Evolutionary conservation across 2,329 filamentous ascomycete species (phyloP), one percentile per base, ranked within the genome.

Genomic region (Aspergillus ibericus): DNA sequence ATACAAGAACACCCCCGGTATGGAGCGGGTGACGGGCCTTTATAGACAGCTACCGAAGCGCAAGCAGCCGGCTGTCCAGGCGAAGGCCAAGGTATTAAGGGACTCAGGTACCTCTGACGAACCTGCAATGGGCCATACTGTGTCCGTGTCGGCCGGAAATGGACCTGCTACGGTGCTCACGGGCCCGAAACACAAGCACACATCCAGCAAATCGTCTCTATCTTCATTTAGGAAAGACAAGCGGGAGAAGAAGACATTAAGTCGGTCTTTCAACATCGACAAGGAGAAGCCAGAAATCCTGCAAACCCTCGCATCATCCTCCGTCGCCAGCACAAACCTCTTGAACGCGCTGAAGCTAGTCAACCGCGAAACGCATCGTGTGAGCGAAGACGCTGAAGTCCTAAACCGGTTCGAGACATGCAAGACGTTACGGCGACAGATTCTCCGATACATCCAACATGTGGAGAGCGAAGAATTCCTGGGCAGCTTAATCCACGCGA

Each of bases 401-500:
- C 83, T 91, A 59, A 82, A 87, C 64, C 85, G 88, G 2, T 97
- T 98, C 65, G 92, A 97, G 66, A 83, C 80, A 1, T 98, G 93
- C 81, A 98, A 97, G 75, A 82, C 86, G 49, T 84, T 98, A 12
- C 85, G 95, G 50, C 84, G 92, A 58, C 91, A 91, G 72, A 90
- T 98, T 29, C 73, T 98, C 38, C 89, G 92, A 56, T 98, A 97
- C 73, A 96, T 98, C 63, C 92, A 98, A 70, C 84, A 92, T 52
- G 89, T 98, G 12, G 91, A 96, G 72, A 88, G 87, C 8, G 93
- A 98, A 70, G 88, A 98, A 69, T 97, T 90, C 82, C 87, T 99
- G 8, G 95, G 93, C 42, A 88, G 91, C 60, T 82, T 99, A 4
- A 87, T 99, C 16, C 91, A 95, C 69, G 93, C 93, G 63, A 98